phyloP scores from a whole-genome alignment of 2,329 filamentous ascomycete species.

The Aurifilum marmelostoma region DNA sequence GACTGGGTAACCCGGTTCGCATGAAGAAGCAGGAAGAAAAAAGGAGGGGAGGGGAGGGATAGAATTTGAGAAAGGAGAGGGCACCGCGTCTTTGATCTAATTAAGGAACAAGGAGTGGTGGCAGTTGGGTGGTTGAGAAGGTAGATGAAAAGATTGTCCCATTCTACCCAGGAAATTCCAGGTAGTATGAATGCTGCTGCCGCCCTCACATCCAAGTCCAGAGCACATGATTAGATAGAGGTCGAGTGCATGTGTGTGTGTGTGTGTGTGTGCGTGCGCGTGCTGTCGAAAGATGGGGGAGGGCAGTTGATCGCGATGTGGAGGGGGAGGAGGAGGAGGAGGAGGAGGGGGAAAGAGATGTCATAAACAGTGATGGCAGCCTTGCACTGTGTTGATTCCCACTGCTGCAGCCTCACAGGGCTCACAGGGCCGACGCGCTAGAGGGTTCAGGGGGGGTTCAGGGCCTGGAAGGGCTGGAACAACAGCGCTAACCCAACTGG shows the following conservation, averaged over 20 bases:
- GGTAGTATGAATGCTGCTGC: background rate
- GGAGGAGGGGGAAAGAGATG: background rate
- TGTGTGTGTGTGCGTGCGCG: background rate
- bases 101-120: background rate
- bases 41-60: too few species aligned
- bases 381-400: background rate
- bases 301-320: too few species aligned
- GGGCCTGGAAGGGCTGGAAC: background rate
- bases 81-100: background rate
- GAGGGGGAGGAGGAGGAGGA: too few species aligned
- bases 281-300: background rate
- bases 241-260: too few species aligned
- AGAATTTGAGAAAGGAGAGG: background rate
- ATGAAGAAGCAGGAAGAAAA: background rate
- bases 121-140: background rate
- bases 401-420: slow-evolving; percentile 1
- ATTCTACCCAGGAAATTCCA: background rate
- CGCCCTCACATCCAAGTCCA: background rate
- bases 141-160: background rate
- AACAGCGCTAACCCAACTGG: background rate
- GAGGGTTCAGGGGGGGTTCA: too few species aligned
- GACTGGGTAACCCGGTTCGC: too few species aligned
- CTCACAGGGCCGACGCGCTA: background rate
- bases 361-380: background rate
- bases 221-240: background rate